Base-by-base conservation (phyloP, 2,329 filamentous ascomycete species). In the Xylariaceae sp. region DNA sequence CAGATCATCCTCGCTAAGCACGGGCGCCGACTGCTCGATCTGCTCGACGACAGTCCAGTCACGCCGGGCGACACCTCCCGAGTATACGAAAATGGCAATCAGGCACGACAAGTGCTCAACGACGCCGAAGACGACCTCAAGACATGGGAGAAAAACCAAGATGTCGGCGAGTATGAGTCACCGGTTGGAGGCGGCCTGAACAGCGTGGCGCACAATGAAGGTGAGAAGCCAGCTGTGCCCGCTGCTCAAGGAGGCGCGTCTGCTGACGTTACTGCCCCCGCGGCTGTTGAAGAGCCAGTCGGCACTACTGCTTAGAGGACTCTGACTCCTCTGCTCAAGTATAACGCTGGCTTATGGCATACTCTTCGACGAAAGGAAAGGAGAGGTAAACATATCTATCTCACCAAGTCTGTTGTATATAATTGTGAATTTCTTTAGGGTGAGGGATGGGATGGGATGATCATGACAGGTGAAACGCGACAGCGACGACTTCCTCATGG, bases 1-100 rank as follows among this genome's bases (percentile, higher is more conserved):
- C 93, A 98, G 66, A 87, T 92, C 59, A 88, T 98, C 49, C 79
- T 98, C 14, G 92, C 93, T 46, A 88, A 87, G 60, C 91, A 97
- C 64, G 92, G 90, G 17, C 86, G 89, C 44, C 83, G 89, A 35
- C 79, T 98, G 27, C 67, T 98, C 45, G 83, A 86, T 56, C 79
- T 95, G 32, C 79, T 98, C 10, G 93, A 98, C 59, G 92, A 96
- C 64, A 85, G 84, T 0, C 89, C 93, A 0, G 82, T 96, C 22
- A 85, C 95, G 1, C 92, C 92, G 1, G 93, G 93, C 38, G 89
- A 96, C 64, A 67, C 75, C 14, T 83, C 85, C 40, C 74, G 77
- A n/a, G 67, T 76, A 0, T 97, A 93, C 63, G 73, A 80, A 27
- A 71, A 83, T 47, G 73, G 70, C 7, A 71, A 77, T 11, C 81